Percentiles rank a stretch among this genome's conserved stretches.
These are phyloP conservation scores for Xylariales sp. DNA, from an alignment of 2,329 filamentous ascomycete species.

Conservation along the genomic window DNA sequence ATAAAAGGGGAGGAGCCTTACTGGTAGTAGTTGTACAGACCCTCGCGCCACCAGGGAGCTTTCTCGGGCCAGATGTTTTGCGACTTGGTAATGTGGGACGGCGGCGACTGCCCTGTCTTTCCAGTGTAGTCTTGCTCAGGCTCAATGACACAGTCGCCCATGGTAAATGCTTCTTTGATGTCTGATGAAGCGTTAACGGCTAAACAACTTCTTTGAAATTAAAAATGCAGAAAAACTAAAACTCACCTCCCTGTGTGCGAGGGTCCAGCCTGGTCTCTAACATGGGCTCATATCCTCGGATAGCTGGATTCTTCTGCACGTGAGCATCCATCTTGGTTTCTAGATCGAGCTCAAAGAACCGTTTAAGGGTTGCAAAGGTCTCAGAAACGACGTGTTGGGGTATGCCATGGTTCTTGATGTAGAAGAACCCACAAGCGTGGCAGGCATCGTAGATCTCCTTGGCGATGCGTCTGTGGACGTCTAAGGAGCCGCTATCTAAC, in stretches of 20 bases:
- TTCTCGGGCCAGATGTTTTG: conserved; percentile 29
- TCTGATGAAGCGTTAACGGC: conserved; percentile 9
- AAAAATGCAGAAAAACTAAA: neutral
- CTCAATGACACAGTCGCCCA: conserved; percentile 31
- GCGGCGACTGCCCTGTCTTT: conserved; percentile 18
- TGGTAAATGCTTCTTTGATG: conserved; percentile 29
- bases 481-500: conserved; percentile 16
- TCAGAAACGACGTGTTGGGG: conserved; percentile 14
- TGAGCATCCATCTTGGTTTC: conserved; percentile 30
- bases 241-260: conserved; percentile 21
- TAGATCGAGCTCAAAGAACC: conserved; percentile 24
- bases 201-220: neutral
- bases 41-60: conserved; percentile 26
- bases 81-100: conserved; percentile 19
- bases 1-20: neutral
- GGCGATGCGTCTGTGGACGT: conserved; percentile 17
- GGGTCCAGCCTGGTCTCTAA: conserved; percentile 26
- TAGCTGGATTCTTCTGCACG: conserved; percentile 28
- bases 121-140: conserved; percentile 28
- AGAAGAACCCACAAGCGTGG: conserved; percentile 23
- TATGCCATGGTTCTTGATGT: conserved; percentile 26
- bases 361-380: conserved; percentile 19
- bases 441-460: conserved; percentile 20
- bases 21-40: conserved; percentile 28
- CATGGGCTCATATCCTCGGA: conserved; percentile 30